A percentile compares a stretch with the other conserved stretches of the same genome.
These are phyloP conservation scores for Suhomyces bokatorum DNA, from an alignment of 1,139 yeast genomes.

Conservation along the genomic window DNA sequence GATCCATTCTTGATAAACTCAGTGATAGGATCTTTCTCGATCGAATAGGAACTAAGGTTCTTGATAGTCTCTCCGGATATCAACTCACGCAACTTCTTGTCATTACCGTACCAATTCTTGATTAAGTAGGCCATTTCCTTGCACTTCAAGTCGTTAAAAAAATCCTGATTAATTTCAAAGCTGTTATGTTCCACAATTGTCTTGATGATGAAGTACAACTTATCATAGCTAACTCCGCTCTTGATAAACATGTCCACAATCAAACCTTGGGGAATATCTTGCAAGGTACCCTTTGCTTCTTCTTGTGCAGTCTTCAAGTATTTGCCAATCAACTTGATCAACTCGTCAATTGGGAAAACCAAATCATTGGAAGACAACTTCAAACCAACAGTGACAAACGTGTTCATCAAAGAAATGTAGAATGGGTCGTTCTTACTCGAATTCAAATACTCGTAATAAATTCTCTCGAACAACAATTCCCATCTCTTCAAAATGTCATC, in stretches of 20 bases:
- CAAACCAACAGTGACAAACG: conserved; percentile 48
- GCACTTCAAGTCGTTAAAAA: conserved; percentile 38
- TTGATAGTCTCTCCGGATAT: conserved; percentile 42
- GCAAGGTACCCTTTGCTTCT: conserved; percentile 29
- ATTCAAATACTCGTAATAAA: conserved; percentile 36
- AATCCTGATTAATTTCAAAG: conserved; percentile 47
- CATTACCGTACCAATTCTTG: conserved; percentile 63
- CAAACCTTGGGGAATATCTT: conserved; percentile 45
- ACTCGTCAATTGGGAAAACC: conserved; percentile 77
- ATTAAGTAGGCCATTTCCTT: conserved; percentile 64
- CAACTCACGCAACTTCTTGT: conserved; percentile 59
- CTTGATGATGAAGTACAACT: conserved; percentile 64
- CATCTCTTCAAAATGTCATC: conserved; percentile 74
- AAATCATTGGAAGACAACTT: conserved; percentile 54
- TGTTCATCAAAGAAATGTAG: conserved; percentile 33
- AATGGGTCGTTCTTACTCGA: conserved; percentile 40
- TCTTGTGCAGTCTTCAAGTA: conserved; percentile 42
- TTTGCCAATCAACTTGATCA: conserved; percentile 58
- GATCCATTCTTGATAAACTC: conserved; percentile 30
- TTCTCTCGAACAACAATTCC: conserved; percentile 59
- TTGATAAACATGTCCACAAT: conserved; percentile 68
- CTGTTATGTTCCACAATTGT: conserved; percentile 68
- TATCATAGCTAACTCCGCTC: conserved; percentile 74
- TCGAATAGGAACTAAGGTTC: conserved; percentile 37
- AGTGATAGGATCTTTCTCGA: conserved; percentile 50